Base-by-base conservation (phyloP, 2,329 filamentous ascomycete genomes). In the Colletotrichum paranaense region DNA sequence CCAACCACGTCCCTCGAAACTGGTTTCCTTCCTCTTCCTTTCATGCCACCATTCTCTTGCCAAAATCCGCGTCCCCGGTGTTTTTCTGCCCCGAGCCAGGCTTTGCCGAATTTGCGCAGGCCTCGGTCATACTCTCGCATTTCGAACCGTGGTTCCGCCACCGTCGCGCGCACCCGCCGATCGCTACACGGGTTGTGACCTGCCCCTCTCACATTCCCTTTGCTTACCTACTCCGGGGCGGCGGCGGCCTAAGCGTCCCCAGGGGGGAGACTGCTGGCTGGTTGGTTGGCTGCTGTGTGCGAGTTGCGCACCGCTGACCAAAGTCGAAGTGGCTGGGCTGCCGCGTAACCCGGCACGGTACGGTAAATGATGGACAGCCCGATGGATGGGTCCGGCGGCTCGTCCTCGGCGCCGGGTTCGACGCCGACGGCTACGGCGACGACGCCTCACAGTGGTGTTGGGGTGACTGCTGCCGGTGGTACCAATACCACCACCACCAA, bases 331-430 rank as follows among this genome's bases (percentile, higher is more conserved):
- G 32, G 32, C 11, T 35, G 32, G 38, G 16, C 38, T 42, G 38
- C 38, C 38, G 38, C 38, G 7, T 42, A 42, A 42, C 38, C 38
- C 38, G 38, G 38, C 38, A 16, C 32, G 32, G 32, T 12, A 35
- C 9, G 32, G 14, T 6, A 19, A 60, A 52, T 11, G 32, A 73
- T 73, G 71, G 71, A 73, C 35, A 73, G 71, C 71, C 71, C 71
- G 52, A 73, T 73, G 67, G 67, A 71, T 66, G 67, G 67, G 71
- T 73, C 71, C 67, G 67, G 62, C 42, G 62, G 67, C n/a, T 62
- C 71, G 35, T 73, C 71, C 11, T 73, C 71, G 60, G 67, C 55
- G 56, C 71, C 62, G 62, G 62, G 68, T 22, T 73, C 71, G 60
- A 73, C 71, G 35, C 71, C 71, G 46, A 70, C 71, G 49, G 71